Conservation (phyloP, 2,329 filamentous ascomycete species). For the Byssoonygena ceratinophila region DNA sequence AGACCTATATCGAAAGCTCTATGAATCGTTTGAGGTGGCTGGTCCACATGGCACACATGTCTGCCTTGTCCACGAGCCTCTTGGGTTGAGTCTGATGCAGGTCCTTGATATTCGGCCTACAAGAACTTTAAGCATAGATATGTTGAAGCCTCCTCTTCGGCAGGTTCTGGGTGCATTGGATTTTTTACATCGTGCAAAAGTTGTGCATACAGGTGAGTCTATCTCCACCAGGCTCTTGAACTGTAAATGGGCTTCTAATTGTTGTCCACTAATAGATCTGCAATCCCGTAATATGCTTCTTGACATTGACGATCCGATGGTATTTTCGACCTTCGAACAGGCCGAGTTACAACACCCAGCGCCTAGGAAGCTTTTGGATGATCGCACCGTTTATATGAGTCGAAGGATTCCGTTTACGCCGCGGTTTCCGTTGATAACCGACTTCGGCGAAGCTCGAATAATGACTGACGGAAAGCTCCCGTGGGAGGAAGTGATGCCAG, state of each 20-base stretch:
- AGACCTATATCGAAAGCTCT: conserved; percentile 11
- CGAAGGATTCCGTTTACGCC: conserved; percentile 7
- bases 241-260: neutral
- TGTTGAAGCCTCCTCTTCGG: conserved; percentile 12
- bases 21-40: conserved; percentile 14
- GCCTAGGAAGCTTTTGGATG: conserved; percentile 13
- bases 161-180: conserved; percentile 10
- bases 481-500: neutral
- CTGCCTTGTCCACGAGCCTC: conserved; percentile 14
- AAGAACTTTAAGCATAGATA: conserved; percentile 7
- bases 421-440: conserved; percentile 8
- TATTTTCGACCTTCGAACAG: conserved; percentile 14
- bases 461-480: neutral
- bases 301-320: conserved; percentile 4
- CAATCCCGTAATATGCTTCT: conserved; percentile 14
- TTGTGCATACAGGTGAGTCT: conserved; percentile 11
- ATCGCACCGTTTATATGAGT: conserved; percentile 14
- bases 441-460: conserved; percentile 13
- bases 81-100: conserved; percentile 14
- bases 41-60: conserved; percentile 11
- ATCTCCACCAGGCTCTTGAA: neutral
- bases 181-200: conserved; percentile 2
- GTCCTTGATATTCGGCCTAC: conserved; percentile 12
- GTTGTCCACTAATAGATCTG: conserved; percentile 5
- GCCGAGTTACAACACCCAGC: conserved; percentile 11